Percentiles rank a stretch among this genome's conserved stretches.
Evolutionary conservation across 495 filamentous ascomycete genomes (phyloP).

Genomic region (Immersiella caudata): DNA sequence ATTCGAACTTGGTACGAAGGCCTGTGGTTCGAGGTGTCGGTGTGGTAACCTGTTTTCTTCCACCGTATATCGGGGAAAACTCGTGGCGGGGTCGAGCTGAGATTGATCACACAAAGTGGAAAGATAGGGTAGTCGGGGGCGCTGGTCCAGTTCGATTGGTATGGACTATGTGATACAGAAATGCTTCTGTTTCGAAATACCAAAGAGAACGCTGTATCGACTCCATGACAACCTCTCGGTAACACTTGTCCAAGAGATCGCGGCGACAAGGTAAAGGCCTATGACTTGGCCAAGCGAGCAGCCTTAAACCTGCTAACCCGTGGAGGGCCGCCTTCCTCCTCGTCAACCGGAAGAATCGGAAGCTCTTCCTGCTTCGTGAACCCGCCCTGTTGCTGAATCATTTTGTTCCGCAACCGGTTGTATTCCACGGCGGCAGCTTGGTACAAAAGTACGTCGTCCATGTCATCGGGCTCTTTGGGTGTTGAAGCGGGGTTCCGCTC

Average conservation of each 20-base stretch:
- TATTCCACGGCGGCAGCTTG: constrained; percentile 82
- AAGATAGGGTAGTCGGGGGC: constrained; percentile 7
- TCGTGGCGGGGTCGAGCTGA: background rate
- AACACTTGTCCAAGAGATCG: background rate
- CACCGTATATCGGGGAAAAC: background rate
- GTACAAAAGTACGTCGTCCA: constrained; percentile 71
- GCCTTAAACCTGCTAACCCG: constrained; percentile 89
- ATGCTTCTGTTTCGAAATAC: background rate
- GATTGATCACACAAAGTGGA: constrained; percentile 10
- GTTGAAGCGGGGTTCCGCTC: constrained; percentile 55
- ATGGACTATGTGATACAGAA: background rate
- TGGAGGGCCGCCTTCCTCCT: constrained; percentile 64
- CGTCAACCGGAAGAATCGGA: constrained; percentile 62
- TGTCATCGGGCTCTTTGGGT: constrained; percentile 66
- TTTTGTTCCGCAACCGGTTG: constrained; percentile 72
- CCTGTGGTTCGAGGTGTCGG: too few relatives aligned
- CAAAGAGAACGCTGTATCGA: constrained; percentile 18
- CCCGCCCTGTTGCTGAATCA: constrained; percentile 78
- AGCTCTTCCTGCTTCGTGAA: constrained; percentile 66
- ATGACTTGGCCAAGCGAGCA: constrained; percentile 64
- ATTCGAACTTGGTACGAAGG: too few relatives aligned
- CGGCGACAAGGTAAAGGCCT: constrained; percentile 14
- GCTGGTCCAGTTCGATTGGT: constrained; percentile 28
- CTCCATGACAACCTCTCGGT: constrained; percentile 19
- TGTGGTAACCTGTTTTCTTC: too few relatives aligned